These are phyloP conservation scores for Favolaschia claudopus DNA, from an alignment of 768 basidiomycete species.

Conservation along the genomic window DNA sequence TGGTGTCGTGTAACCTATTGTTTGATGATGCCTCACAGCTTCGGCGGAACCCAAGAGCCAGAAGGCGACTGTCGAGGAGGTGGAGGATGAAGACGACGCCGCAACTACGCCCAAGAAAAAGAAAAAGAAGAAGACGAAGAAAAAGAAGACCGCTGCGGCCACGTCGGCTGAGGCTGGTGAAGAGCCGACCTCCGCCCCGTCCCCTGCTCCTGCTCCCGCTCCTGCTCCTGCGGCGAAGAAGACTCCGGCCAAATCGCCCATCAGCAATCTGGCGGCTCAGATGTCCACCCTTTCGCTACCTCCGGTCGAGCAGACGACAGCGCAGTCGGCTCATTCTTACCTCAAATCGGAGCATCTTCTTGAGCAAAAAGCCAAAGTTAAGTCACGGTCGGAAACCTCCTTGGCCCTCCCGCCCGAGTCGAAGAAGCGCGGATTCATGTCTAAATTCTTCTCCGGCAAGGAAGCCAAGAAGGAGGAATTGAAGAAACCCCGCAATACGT, in stretches of 20 bases:
- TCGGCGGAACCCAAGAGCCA: constrained; percentile 39
- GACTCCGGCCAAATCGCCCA: constrained; percentile 27
- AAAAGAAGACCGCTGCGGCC: constrained; percentile 54
- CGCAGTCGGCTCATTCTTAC: constrained; percentile 78
- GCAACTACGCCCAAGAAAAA: constrained; percentile 65
- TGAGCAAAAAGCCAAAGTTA: constrained; percentile 68
- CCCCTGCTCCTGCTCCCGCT: constrained; percentile 30
- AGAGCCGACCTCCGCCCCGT: constrained; percentile 25
- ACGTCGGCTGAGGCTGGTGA: constrained; percentile 31
- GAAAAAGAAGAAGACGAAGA: constrained; percentile 81
- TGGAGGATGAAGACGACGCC: constrained; percentile 71
- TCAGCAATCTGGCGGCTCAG: constrained; percentile 21
- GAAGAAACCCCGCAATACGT: constrained; percentile 55
- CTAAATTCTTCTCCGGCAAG: constrained; percentile 49
- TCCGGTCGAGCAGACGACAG: constrained; percentile 55
- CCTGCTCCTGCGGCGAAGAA: constrained; percentile 29
- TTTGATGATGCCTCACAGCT: background rate
- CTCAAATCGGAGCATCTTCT: constrained; percentile 58
- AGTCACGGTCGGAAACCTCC: constrained; percentile 69
- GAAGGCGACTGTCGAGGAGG: constrained; percentile 72
- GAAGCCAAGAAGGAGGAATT: constrained; percentile 46
- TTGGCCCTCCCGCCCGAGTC: constrained; percentile 53
- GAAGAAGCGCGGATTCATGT: constrained; percentile 57
- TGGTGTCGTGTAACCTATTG: background rate
- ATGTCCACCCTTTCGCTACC: constrained; percentile 41